Percentiles rank a stretch among this genome's conserved stretches.
Evolutionary conservation across 768 basidiomycete genomes (phyloP).

Genomic region (Tulasnella sp.): DNA sequence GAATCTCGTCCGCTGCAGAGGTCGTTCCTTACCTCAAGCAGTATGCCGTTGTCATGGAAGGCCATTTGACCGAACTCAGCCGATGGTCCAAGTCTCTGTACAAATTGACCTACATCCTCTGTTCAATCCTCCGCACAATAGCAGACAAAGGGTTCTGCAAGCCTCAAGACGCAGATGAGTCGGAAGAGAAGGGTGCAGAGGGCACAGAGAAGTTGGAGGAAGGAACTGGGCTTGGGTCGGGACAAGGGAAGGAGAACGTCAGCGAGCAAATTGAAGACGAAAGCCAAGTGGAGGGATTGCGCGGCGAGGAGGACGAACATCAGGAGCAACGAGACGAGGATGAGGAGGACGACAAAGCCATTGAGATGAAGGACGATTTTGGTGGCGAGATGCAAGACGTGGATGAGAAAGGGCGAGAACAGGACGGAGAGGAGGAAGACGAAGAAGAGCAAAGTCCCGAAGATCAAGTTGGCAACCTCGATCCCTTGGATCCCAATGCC

Average conservation of each 20-base stretch:
- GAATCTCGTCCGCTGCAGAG: constrained; percentile 33
- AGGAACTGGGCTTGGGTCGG: constrained; percentile 87
- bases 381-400: constrained; percentile 83
- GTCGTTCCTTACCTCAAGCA: constrained; percentile 70
- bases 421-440: constrained; percentile 50
- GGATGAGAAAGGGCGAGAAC: constrained; percentile 38
- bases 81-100: constrained; percentile 73
- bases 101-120: constrained; percentile 78
- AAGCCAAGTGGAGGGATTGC: constrained; percentile 90
- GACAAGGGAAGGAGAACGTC: constrained; percentile 78
- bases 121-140: constrained; percentile 66
- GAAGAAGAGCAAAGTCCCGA: constrained; percentile 60
- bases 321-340: constrained; percentile 47
- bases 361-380: constrained; percentile 90
- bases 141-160: constrained; percentile 89
- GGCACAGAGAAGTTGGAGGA: constrained; percentile 48
- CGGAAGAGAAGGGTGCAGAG: constrained; percentile 46
- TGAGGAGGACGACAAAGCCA: constrained; percentile 65
- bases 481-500: constrained; percentile 73
- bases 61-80: constrained; percentile 54
- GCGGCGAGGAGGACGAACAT: constrained; percentile 47
- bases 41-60: constrained; percentile 56
- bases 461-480: constrained; percentile 78
- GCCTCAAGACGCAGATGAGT: constrained; percentile 59
- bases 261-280: constrained; percentile 96